A percentile compares a stretch with the other conserved stretches of the same genome.
Evolutionary conservation across 495 filamentous ascomycete species (phyloP).

Genomic region (Penicillium robsamsonii): DNA sequence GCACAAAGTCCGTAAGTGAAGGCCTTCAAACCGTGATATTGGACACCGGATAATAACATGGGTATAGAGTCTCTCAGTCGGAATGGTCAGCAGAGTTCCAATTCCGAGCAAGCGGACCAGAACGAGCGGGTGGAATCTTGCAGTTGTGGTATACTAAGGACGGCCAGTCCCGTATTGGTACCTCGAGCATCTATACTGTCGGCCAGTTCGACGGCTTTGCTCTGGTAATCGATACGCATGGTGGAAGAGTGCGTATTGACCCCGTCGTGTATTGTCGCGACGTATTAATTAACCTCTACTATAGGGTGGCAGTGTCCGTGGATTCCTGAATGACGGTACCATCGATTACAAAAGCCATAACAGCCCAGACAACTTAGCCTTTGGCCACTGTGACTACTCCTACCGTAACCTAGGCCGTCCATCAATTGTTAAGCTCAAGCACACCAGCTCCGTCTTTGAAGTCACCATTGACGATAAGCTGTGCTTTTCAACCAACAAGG

Average conservation of each 20-base stretch:
- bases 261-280: neutral
- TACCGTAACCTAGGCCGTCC: conserved; percentile 91
- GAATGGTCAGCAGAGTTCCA: conserved; percentile 81
- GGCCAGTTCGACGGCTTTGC: conserved; percentile 82
- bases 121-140: conserved; percentile 83
- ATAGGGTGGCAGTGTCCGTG: conserved; percentile 76
- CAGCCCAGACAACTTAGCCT: conserved; percentile 80
- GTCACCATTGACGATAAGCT: conserved; percentile 77
- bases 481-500: conserved; percentile 82
- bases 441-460: conserved; percentile 59
- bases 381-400: conserved; percentile 85
- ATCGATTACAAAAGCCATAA: conserved; percentile 76
- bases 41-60: conserved; percentile 14
- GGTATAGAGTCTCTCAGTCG: conserved; percentile 43
- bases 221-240: conserved; percentile 83
- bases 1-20: conserved; percentile 58
- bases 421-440: conserved; percentile 70
- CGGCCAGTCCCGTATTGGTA: conserved; percentile 60
- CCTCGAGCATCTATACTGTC: conserved; percentile 77
- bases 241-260: conserved; percentile 55
- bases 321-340: conserved; percentile 90
- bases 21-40: neutral
- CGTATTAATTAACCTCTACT: conserved; percentile 12
- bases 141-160: conserved; percentile 89
- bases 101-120: conserved; percentile 83